Percentiles rank a stretch among this genome's conserved stretches.
phyloP scores from a whole-genome alignment of 306 rosid species.

The Rubus parviflorus region DNA sequence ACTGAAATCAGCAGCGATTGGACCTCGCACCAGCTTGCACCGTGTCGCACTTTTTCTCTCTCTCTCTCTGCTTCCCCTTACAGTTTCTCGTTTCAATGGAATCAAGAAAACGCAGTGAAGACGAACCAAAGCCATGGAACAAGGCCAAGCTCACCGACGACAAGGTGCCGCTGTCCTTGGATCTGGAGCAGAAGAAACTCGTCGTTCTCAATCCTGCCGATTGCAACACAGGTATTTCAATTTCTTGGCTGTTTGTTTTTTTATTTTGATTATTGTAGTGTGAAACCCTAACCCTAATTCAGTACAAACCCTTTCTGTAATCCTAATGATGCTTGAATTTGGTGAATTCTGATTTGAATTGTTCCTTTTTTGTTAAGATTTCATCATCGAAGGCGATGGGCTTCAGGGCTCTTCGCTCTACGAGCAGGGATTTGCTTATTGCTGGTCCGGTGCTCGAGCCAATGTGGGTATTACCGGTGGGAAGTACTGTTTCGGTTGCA shows the following conservation, averaged over 20 bases:
- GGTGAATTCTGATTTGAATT: not conserved
- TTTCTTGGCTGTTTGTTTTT: not conserved
- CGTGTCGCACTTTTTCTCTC: too few relatives aligned
- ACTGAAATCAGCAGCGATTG: too few relatives aligned
- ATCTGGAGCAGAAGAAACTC: too few relatives aligned
- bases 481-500: conserved; percentile 57
- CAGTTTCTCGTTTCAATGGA: conserved; percentile 19
- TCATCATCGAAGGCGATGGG: conserved; percentile 31
- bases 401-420: conserved; percentile 40
- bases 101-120: conserved; percentile 16
- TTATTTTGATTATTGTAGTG: too few relatives aligned
- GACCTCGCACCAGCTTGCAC: too few relatives aligned
- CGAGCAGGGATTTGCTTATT: conserved; percentile 59
- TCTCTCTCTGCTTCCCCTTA: not conserved
- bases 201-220: conserved; percentile 39
- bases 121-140: not conserved
- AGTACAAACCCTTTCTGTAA: too few relatives aligned
- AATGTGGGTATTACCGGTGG: conserved; percentile 47
- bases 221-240: conserved; percentile 33
- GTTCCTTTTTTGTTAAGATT: conserved; percentile 36
- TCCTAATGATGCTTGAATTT: too few relatives aligned
- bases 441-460: conserved; percentile 60
- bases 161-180: not conserved
- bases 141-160: conserved; percentile 6
- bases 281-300: too few relatives aligned